A percentile compares a stretch with the other conserved stretches of the same genome.
These are phyloP conservation scores for Sarocladium brachiariae DNA, from an alignment of 2,329 filamentous ascomycete genomes.

Conservation along the genomic window DNA sequence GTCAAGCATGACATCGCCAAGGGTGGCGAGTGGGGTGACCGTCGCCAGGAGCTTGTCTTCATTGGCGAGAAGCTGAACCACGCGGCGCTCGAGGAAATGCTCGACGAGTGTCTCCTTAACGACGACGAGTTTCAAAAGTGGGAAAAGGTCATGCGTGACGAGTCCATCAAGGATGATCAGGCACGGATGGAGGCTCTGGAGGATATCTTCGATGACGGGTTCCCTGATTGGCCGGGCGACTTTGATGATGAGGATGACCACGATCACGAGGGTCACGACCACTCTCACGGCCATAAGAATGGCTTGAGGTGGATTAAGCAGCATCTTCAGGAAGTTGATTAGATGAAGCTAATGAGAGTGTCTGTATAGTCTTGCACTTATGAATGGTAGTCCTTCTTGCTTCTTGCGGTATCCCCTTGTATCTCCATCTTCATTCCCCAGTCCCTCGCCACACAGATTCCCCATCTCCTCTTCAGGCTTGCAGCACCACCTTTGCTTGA, in stretches of 20 bases:
- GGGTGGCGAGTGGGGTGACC: constrained; percentile 59
- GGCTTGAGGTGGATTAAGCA: constrained; percentile 4
- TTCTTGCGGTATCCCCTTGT: too few species aligned
- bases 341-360: not conserved
- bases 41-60: constrained; percentile 66
- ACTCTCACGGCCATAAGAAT: constrained; percentile 4
- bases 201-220: constrained; percentile 51
- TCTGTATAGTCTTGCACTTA: too few species aligned
- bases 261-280: constrained; percentile 12
- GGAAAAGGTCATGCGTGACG: constrained; percentile 43
- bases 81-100: constrained; percentile 38
- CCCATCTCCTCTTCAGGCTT: too few species aligned
- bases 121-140: constrained; percentile 50
- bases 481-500: too few species aligned
- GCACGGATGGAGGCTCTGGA: constrained; percentile 27
- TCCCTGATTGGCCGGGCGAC: constrained; percentile 47
- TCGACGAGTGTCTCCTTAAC: constrained; percentile 57
- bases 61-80: constrained; percentile 60
- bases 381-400: too few species aligned
- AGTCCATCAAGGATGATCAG: constrained; percentile 29
- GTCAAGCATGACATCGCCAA: constrained; percentile 43
- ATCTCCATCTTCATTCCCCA: too few species aligned
- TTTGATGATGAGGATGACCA: constrained; percentile 26
- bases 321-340: constrained; percentile 5
- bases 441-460: too few species aligned